These are phyloP conservation scores for Dioscorea zingiberensis DNA, from an alignment of 106 monocot genomes.

Conservation along the genomic window DNA sequence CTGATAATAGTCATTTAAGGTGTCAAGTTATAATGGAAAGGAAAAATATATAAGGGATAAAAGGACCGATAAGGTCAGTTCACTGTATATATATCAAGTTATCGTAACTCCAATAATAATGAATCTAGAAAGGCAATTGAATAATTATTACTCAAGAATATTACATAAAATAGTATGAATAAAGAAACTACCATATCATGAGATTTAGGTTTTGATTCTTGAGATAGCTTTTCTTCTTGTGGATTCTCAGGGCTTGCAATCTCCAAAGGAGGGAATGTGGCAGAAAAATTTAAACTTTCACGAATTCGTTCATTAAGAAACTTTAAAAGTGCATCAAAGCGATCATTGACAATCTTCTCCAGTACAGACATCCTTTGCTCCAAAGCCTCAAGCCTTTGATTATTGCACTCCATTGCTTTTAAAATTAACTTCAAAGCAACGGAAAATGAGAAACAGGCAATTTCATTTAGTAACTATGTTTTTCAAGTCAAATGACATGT, in stretches of 20 bases:
- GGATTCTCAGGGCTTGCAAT: background rate
- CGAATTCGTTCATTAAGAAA: background rate
- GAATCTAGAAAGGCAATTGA: no score
- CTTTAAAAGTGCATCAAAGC: background rate
- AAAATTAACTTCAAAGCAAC: no score
- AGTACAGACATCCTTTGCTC: background rate
- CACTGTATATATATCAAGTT: no score
- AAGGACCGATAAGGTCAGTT: no score
- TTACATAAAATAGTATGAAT: background rate
- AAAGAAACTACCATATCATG: background rate
- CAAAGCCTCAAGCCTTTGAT: background rate
- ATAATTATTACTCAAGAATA: no score
- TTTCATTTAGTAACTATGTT: no score
- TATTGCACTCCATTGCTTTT: background rate
- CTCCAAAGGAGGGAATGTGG: background rate
- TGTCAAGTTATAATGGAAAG: no score
- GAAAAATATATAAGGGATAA: no score
- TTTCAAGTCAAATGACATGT: no score
- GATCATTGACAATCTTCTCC: background rate
- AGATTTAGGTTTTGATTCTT: background rate
- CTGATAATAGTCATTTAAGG: no score
- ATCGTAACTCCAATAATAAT: no score
- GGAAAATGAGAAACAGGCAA: no score
- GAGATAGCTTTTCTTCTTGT: background rate
- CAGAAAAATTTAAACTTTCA: background rate